These are phyloP conservation scores for Fusarium staphyleae DNA, from an alignment of 2,329 filamentous ascomycete species.

Conservation along the genomic window DNA sequence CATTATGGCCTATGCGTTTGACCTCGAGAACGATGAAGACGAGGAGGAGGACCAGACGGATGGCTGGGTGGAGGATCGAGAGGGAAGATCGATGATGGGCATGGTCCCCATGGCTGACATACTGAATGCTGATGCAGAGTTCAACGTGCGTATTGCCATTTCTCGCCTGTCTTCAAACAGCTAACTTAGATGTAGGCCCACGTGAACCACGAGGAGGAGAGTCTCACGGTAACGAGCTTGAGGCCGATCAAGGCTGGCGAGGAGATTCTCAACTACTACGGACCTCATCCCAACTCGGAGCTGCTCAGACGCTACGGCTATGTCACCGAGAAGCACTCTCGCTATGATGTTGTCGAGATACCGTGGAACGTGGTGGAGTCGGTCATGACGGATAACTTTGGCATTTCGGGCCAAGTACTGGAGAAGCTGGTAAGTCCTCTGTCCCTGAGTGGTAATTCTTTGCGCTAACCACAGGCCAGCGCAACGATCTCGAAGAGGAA, in stretches of 20 bases:
- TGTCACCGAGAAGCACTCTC: constrained; percentile 76
- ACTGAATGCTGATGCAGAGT: constrained; percentile 86
- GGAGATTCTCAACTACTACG: constrained; percentile 90
- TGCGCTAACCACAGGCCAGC: constrained; percentile 43
- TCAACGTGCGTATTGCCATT: constrained; percentile 66
- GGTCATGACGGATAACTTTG: constrained; percentile 51
- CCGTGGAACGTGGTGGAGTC: constrained; percentile 65
- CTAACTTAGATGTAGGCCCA: constrained; percentile 52
- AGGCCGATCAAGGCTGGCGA: constrained; percentile 72
- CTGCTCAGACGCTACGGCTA: constrained; percentile 87
- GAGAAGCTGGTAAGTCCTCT: constrained; percentile 51
- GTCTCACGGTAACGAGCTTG: constrained; percentile 74
- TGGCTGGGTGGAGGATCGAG: constrained; percentile 70
- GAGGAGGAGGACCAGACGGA: constrained; percentile 66
- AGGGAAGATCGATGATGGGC: constrained; percentile 69
- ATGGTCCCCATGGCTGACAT: constrained; percentile 94
- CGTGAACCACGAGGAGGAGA: constrained; percentile 60
- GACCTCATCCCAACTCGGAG: constrained; percentile 82
- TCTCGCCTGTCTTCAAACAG: neutral
- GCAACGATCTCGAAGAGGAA: constrained; percentile 63
- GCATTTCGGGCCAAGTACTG: constrained; percentile 48
- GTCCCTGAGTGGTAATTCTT: neutral
- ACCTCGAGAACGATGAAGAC: constrained; percentile 68
- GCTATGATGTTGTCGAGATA: constrained; percentile 85
- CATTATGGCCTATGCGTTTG: constrained; percentile 94